phyloP scores from a whole-genome alignment of 2,329 filamentous ascomycete species.

The Aureobasidium lini region DNA sequence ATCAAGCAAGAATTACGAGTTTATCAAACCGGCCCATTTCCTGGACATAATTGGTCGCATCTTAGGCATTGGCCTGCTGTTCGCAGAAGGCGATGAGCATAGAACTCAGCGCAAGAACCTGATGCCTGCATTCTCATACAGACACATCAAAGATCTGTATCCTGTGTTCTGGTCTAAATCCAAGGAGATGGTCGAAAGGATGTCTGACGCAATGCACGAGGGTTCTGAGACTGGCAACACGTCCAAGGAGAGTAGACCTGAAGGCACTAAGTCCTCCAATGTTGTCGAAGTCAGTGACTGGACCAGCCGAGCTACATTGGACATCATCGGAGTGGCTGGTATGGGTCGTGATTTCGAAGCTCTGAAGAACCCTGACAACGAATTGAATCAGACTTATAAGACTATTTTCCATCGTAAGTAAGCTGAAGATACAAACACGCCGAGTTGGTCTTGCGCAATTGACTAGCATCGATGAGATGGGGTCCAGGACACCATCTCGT shows the following conservation, averaged over 20 bases:
- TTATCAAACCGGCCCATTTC: slow-evolving; percentile 40
- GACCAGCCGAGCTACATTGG: slow-evolving; percentile 46
- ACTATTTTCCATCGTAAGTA: slow-evolving; percentile 37
- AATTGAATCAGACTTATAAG: slow-evolving; percentile 46
- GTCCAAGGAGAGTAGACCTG: background rate
- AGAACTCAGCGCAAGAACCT: slow-evolving; percentile 50
- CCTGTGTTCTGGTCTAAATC: slow-evolving; percentile 44
- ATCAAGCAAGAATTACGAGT: slow-evolving; percentile 44
- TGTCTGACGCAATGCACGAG: slow-evolving; percentile 27
- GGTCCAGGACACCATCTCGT: too few species aligned
- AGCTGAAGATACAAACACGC: too few species aligned
- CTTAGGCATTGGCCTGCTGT: slow-evolving; percentile 62
- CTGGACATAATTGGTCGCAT: slow-evolving; percentile 52
- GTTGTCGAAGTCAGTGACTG: slow-evolving; percentile 39
- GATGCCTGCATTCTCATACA: slow-evolving; percentile 43
- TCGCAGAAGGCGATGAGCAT: slow-evolving; percentile 88
- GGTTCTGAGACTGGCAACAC: background rate
- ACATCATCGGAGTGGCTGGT: slow-evolving; percentile 52
- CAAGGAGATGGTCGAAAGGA: slow-evolving; percentile 31
- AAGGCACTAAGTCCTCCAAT: slow-evolving; percentile 25
- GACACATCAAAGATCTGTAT: slow-evolving; percentile 45
- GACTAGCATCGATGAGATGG: too few species aligned
- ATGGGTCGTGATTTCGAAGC: slow-evolving; percentile 51
- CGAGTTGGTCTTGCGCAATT: too few species aligned
- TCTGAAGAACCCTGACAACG: slow-evolving; percentile 43